These are phyloP conservation scores for Penicillium sp. DNA, from an alignment of 2,329 filamentous ascomycete genomes.

Conservation along the genomic window DNA sequence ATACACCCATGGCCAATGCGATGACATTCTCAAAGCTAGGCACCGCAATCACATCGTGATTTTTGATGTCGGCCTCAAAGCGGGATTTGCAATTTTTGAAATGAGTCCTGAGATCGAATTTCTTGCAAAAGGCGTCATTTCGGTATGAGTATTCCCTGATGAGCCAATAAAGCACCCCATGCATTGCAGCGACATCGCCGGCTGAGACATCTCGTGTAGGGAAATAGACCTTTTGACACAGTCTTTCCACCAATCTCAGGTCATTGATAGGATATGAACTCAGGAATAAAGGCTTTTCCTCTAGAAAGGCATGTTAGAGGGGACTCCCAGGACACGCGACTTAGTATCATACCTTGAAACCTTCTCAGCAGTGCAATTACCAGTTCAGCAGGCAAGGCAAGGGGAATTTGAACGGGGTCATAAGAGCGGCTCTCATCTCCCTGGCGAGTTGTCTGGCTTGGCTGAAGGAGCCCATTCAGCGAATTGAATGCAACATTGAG, in stretches of 20 bases:
- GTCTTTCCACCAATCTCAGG: conserved; percentile 15
- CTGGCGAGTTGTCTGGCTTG: neutral
- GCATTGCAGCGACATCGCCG: conserved; percentile 18
- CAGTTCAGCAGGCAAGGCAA: neutral
- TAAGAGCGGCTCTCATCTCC: neutral
- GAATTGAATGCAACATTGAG: conserved; percentile 9
- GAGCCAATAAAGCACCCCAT: conserved; percentile 20
- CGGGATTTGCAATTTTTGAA: conserved; percentile 11
- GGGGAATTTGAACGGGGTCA: neutral
- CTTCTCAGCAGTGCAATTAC: neutral
- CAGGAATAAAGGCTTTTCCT: conserved; percentile 16
- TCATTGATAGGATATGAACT: conserved; percentile 21
- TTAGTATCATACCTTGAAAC: neutral
- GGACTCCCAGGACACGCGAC: neutral
- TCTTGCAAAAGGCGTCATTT: conserved; percentile 11
- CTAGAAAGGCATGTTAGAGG: conserved; percentile 5
- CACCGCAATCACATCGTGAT: conserved; percentile 23
- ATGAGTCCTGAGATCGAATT: conserved; percentile 16
- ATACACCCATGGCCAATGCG: conserved; percentile 25
- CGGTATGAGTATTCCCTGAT: conserved; percentile 21
- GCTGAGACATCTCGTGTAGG: conserved; percentile 15
- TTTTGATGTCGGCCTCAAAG: conserved; percentile 21
- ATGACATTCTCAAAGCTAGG: conserved; percentile 28
- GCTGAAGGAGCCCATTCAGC: neutral
- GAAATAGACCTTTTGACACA: conserved; percentile 25